A percentile compares a stretch with the other conserved stretches of the same genome.
These are phyloP conservation scores for Debaryomyces castellii DNA, from an alignment of 805 yeast species.

Conservation along the genomic window DNA sequence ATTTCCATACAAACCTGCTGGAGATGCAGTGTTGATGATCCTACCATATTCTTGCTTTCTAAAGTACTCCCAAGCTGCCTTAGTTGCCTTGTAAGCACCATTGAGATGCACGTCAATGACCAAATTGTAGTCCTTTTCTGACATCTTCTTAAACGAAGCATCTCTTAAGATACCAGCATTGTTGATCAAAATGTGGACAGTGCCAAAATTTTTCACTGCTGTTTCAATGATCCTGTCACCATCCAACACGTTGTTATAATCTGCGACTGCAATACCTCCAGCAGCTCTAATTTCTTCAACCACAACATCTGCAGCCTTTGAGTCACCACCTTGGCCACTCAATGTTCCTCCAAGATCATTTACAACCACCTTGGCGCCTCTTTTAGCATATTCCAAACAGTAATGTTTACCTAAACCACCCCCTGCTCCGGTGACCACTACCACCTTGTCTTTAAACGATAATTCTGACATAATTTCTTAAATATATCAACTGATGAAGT, in stretches of 20 bases:
- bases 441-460: conserved; percentile 78
- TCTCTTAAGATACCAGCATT: conserved; percentile 96
- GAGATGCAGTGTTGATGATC: conserved; percentile 90
- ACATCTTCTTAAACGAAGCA: conserved; percentile 82
- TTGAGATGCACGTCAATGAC: conserved; percentile 86
- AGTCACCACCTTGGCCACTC: conserved; percentile 67
- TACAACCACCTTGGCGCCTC: conserved; percentile 95
- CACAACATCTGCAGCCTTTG: conserved; percentile 82
- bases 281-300: conserved; percentile 74
- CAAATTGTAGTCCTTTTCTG: conserved; percentile 71
- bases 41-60: conserved; percentile 85
- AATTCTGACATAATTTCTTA: conserved; percentile 26
- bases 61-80: conserved; percentile 91
- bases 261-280: conserved; percentile 91
- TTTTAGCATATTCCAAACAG: conserved; percentile 79
- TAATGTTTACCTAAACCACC: conserved; percentile 93
- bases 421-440: conserved; percentile 94
- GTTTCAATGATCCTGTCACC: conserved; percentile 84
- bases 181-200: conserved; percentile 85
- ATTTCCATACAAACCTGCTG: conserved; percentile 95
- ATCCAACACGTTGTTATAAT: conserved; percentile 84
- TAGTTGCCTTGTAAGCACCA: conserved; percentile 83
- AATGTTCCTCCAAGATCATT: conserved; percentile 90
- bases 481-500: not conserved
- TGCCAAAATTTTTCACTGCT: conserved; percentile 83